These are phyloP conservation scores for Eucalyptus coolabah DNA, from an alignment of 345 rosid species.

Conservation along the genomic window DNA sequence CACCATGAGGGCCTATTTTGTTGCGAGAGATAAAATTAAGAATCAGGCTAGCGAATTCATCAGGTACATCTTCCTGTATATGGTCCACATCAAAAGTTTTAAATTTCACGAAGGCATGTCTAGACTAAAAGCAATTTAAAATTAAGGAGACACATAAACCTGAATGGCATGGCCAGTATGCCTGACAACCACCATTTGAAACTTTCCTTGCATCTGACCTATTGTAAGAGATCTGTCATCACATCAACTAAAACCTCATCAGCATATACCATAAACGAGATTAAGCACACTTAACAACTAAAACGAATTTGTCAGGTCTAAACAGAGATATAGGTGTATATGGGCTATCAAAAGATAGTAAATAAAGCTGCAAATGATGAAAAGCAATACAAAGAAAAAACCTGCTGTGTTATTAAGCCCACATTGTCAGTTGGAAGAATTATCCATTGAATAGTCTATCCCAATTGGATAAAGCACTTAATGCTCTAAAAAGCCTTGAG, in stretches of 20 bases:
- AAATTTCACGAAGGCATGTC: background rate
- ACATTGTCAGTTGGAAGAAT: background rate
- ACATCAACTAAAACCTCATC: background rate
- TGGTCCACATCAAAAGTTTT: background rate
- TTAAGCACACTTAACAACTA: background rate
- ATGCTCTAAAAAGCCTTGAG: background rate
- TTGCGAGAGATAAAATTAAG: conserved; percentile 69
- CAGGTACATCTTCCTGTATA: conserved; percentile 83
- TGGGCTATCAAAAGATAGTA: background rate
- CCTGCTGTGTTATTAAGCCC: background rate
- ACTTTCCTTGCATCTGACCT: conserved; percentile 99
- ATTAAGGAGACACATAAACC: conserved; percentile 15
- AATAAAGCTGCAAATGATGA: background rate
- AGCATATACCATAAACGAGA: background rate
- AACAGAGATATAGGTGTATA: background rate
- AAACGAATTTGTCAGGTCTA: background rate
- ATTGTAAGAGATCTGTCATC: conserved; percentile 71
- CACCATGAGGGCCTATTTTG: conserved; percentile 72
- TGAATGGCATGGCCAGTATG: conserved; percentile 98
- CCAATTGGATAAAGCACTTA: background rate
- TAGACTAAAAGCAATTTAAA: background rate
- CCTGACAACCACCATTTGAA: conserved; percentile 91
- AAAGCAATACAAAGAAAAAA: background rate
- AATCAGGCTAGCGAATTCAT: conserved; percentile 65
- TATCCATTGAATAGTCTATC: background rate